Evolutionary conservation across 2,329 filamentous ascomycete species (phyloP).

Genomic region (Trichoderma cornu-damae): DNA sequence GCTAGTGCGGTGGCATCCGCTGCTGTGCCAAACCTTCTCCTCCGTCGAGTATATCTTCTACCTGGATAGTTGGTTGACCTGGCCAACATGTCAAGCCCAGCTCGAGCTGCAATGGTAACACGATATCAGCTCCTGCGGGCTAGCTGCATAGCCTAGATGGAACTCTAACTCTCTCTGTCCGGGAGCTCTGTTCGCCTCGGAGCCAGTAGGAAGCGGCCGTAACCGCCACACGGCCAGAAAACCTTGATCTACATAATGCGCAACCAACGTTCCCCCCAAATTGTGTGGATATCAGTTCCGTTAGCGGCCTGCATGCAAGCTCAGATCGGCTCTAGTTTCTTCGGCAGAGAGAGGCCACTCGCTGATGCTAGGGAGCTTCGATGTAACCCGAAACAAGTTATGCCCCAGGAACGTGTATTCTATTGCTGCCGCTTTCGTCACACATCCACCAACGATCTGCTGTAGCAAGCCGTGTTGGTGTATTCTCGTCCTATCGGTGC

Average conservation of each 20-base stretch:
- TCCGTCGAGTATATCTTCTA: neutral
- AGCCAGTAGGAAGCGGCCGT: neutral
- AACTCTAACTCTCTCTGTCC: slow-evolving; percentile 1
- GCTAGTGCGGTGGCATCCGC: too few relatives aligned
- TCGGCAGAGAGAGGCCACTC: too few relatives aligned
- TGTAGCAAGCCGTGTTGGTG: neutral
- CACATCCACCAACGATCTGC: neutral
- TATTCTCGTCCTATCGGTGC: neutral
- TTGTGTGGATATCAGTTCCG: neutral
- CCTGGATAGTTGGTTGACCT: neutral
- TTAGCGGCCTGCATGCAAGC: slow-evolving; percentile 4
- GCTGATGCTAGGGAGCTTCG: neutral
- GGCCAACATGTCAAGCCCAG: neutral
- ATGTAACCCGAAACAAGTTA: neutral
- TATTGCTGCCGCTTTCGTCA: slow-evolving; percentile 3
- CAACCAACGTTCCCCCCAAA: neutral
- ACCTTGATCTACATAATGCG: neutral
- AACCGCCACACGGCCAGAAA: neutral
- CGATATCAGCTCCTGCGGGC: neutral
- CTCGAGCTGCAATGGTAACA: neutral
- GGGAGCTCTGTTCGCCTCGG: neutral
- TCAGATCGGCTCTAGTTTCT: neutral
- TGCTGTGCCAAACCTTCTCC: neutral
- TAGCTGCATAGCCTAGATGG: slow-evolving; percentile 1
- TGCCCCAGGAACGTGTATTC: neutral